Evolutionary conservation across 306 rosid species (phyloP).

Genomic region (Luffa acutangula): DNA sequence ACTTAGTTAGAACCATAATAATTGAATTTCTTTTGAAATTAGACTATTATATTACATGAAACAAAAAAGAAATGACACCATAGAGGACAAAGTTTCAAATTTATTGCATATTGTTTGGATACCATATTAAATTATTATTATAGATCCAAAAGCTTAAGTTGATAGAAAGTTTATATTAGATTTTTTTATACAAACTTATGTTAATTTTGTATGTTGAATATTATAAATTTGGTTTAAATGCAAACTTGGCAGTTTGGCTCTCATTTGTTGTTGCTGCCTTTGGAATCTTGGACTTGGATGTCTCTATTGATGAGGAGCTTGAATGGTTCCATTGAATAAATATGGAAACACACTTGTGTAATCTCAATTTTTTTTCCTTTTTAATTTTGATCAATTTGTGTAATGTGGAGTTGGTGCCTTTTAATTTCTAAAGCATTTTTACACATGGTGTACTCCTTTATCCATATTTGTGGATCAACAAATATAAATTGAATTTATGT

Average conservation of each 20-base stretch:
- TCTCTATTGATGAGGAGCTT: background rate
- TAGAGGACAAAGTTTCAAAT: too few relatives aligned
- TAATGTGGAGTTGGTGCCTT: background rate
- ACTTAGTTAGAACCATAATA: too few relatives aligned
- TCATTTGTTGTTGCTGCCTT: slow-evolving; percentile 9
- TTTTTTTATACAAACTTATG: background rate
- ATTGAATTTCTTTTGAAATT: too few relatives aligned
- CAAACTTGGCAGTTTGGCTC: background rate
- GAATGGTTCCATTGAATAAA: background rate
- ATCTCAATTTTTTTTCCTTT: background rate
- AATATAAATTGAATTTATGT: too few relatives aligned
- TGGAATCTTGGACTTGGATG: slow-evolving; percentile 6
- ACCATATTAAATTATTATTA: too few relatives aligned
- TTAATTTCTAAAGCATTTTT: background rate
- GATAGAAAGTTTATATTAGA: too few relatives aligned
- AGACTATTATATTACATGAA: too few relatives aligned
- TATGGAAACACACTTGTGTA: background rate
- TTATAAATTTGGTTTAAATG: background rate
- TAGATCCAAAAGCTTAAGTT: too few relatives aligned
- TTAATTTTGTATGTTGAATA: background rate
- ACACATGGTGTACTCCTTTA: too few relatives aligned
- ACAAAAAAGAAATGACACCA: too few relatives aligned
- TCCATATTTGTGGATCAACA: too few relatives aligned
- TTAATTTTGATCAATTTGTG: background rate
- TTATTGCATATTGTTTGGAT: too few relatives aligned